Evolutionary conservation across 2,329 filamentous ascomycete species (phyloP), one percentile per base, ranked within the genome.

Genomic region (Aciculosporium take): DNA sequence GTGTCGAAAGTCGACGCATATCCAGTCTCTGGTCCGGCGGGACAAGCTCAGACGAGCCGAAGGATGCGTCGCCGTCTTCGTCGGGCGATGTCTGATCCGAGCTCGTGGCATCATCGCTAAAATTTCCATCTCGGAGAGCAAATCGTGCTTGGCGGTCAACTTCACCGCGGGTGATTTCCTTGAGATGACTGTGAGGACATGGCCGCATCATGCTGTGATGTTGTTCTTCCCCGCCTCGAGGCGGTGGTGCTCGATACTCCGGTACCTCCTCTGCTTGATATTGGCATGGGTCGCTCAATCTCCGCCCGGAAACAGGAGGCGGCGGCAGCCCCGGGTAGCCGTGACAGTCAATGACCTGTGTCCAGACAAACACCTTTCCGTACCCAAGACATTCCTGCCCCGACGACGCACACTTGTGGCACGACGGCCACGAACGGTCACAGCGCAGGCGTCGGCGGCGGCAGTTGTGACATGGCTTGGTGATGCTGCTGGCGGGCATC

Each of bases 351-450:
- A 71, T 67, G 40, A 66, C 66, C 43, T 68, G 62, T 41, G 73
- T 71, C 74, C 75, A 80, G 44, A 74, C 66, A 48, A 77, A 71
- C 36, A 78, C 57, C 51, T 69, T 70, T 45, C 71, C 74, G 56
- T 79, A 79, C 30, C 76, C 76, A 46, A 76, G 68, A 60, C 76
- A 80, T 49, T 72, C 64, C 53, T 72, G 63, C 23, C 72, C 72
- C 32, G 67, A 63, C 49, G 61, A 64, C 41, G 62, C 57, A 55
- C 75, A 79, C 60, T 79, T 79, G 51, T 71, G 66, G 56, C 76
- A 79, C 44, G 59, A 63, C 21, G 75, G 75, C 38, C 69, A 59
- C 27, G 74, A 77, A 45, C 70, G 66, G 57, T 80, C 76, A 56
- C 76, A 80, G 51, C 74, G 72, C 55, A 74, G 67, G 49, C 76